These are phyloP conservation scores for Schizochytrium sp. DNA, from an alignment of 108 stramenopile species.

Conservation along the genomic window DNA sequence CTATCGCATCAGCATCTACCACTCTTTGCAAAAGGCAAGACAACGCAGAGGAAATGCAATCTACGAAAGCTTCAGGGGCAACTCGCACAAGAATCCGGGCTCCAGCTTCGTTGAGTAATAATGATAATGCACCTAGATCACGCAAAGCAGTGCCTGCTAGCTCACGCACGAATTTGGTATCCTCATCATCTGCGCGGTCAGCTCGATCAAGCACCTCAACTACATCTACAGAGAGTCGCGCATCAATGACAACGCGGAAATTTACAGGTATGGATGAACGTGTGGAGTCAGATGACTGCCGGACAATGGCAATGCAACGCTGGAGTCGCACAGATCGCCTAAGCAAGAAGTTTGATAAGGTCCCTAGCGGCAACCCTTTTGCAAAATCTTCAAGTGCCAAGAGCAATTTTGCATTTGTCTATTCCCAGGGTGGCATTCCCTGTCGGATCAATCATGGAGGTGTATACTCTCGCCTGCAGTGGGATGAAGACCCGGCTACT, in stretches of 20 bases:
- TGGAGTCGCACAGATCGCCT: slow-evolving; percentile 35
- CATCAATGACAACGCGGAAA: background rate
- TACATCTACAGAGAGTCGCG: background rate
- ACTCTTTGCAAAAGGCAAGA: too few relatives aligned
- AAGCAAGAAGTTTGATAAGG: slow-evolving; percentile 45
- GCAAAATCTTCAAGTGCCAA: background rate
- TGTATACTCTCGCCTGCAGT: slow-evolving; percentile 23
- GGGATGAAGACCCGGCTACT: slow-evolving; percentile 56
- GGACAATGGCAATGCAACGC: slow-evolving; percentile 20
- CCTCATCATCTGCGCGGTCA: too few relatives aligned
- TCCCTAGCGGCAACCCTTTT: slow-evolving; percentile 22
- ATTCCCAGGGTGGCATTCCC: slow-evolving; percentile 51
- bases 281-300: slow-evolving; percentile 7
- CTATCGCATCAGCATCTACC: too few relatives aligned
- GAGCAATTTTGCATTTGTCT: slow-evolving; percentile 34
- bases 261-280: background rate
- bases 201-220: too few relatives aligned
- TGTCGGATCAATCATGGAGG: slow-evolving; percentile 51
- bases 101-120: too few relatives aligned
- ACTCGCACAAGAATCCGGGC: too few relatives aligned
- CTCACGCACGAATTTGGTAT: too few relatives aligned
- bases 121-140: too few relatives aligned
- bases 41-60: too few relatives aligned
- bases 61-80: too few relatives aligned
- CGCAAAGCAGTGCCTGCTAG: too few relatives aligned